Conservation (phyloP, 768 basidiomycete species). For the Scleroderma citrinum region DNA sequence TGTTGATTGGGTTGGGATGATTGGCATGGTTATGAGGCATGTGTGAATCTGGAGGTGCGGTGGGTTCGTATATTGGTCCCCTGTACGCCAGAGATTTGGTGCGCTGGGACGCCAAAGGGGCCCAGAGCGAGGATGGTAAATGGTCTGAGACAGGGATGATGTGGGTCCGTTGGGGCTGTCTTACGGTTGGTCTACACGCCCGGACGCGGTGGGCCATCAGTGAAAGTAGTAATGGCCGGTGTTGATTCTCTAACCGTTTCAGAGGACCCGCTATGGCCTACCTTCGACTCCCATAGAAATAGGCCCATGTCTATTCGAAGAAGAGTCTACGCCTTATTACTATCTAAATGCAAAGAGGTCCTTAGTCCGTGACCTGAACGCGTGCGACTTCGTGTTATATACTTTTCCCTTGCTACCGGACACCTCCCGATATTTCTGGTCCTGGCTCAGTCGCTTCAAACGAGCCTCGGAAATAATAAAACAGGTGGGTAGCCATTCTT, state of each 20-base stretch:
- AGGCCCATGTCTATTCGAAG: too few species aligned
- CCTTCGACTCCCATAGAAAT: too few species aligned
- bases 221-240: slow-evolving; percentile 46
- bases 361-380: too few species aligned
- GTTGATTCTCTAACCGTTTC: too few species aligned
- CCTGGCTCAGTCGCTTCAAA: slow-evolving; percentile 2
- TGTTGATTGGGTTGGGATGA: slow-evolving; percentile 25
- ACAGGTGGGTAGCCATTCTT: slow-evolving; percentile 22
- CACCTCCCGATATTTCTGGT: background rate
- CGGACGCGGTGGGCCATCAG: too few species aligned
- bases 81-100: slow-evolving; percentile 53
- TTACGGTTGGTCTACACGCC: too few species aligned
- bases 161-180: slow-evolving; percentile 29
- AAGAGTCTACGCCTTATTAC: too few species aligned
- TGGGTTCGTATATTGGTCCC: slow-evolving; percentile 36
- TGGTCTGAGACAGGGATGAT: slow-evolving; percentile 49
- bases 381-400: background rate
- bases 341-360: too few species aligned
- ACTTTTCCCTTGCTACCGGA: background rate
- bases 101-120: slow-evolving; percentile 56
- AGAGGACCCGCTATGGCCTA: too few species aligned
- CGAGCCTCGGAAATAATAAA: slow-evolving; percentile 14
- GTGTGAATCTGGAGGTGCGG: slow-evolving; percentile 60
- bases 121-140: slow-evolving; percentile 43
- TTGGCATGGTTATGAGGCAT: slow-evolving; percentile 57